These are phyloP conservation scores for Phytophthora constricta DNA, from an alignment of 352 stramenopile genomes.

Conservation along the genomic window DNA sequence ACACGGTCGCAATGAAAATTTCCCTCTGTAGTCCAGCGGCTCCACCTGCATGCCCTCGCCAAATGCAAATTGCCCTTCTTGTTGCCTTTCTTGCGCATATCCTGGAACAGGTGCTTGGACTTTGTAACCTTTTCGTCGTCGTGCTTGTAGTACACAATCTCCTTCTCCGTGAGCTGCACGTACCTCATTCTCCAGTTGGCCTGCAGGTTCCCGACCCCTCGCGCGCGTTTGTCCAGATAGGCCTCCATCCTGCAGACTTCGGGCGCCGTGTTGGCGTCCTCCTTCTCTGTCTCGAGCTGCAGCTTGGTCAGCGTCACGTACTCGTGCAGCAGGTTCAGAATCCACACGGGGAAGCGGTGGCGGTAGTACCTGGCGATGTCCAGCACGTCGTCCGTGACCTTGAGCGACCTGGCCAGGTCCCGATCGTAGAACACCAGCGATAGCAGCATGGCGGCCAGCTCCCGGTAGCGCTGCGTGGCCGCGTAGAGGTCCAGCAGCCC, in stretches of 20 bases:
- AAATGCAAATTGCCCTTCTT: slow-evolving; percentile 57
- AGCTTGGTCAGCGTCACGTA: slow-evolving; percentile 62
- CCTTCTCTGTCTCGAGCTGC: slow-evolving; percentile 60
- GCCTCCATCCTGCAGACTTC: slow-evolving; percentile 37
- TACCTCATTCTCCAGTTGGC: slow-evolving; percentile 81
- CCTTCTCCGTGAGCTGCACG: slow-evolving; percentile 49
- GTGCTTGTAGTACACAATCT: slow-evolving; percentile 74
- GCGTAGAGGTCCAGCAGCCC: slow-evolving; percentile 54
- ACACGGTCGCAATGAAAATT: slow-evolving; percentile 64
- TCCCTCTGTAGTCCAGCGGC: slow-evolving; percentile 65
- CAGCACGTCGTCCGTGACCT: slow-evolving; percentile 56
- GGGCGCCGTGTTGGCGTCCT: slow-evolving; percentile 53
- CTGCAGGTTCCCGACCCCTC: slow-evolving; percentile 57
- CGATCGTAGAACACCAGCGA: slow-evolving; percentile 58
- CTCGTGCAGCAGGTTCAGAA: slow-evolving; percentile 63
- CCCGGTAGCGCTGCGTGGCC: slow-evolving; percentile 52
- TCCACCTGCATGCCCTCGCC: slow-evolving; percentile 44
- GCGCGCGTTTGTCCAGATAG: slow-evolving; percentile 68
- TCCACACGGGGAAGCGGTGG: slow-evolving; percentile 57
- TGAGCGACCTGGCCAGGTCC: slow-evolving; percentile 39
- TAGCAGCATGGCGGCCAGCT: slow-evolving; percentile 63
- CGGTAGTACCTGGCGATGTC: slow-evolving; percentile 56
- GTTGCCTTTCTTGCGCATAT: slow-evolving; percentile 52
- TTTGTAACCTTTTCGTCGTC: slow-evolving; percentile 53
- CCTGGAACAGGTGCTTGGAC: slow-evolving; percentile 66